A percentile compares a stretch with the other conserved stretches of the same genome.
These are phyloP conservation scores for Solioccasus polychromus DNA, from an alignment of 768 basidiomycete species.

Conservation along the genomic window DNA sequence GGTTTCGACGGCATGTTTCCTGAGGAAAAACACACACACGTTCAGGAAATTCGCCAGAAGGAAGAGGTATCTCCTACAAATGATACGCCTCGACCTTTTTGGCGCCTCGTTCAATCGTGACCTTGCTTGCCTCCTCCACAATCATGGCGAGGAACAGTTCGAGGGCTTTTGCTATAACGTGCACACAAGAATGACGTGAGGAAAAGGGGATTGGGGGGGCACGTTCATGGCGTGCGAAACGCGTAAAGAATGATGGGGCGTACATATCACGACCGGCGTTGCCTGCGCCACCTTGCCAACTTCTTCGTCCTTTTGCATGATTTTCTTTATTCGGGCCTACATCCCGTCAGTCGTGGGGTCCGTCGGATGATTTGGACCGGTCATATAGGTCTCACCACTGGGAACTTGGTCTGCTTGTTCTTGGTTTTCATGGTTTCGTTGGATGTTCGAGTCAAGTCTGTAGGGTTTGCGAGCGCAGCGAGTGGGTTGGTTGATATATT, in stretches of 20 bases:
- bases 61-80: conserved; percentile 60
- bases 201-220: neutral
- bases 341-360: conserved; percentile 9
- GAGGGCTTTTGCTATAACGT: conserved; percentile 81
- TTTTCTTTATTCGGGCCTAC: conserved; percentile 97
- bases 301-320: conserved; percentile 99
- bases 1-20: conserved; percentile 89
- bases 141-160: conserved; percentile 88
- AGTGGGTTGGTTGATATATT: neutral
- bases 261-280: conserved; percentile 95
- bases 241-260: conserved; percentile 34
- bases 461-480: too few species aligned
- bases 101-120: conserved; percentile 72
- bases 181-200: neutral
- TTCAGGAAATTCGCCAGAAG: neutral
- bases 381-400: conserved; percentile 74
- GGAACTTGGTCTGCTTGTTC: conserved; percentile 89
- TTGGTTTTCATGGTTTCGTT: conserved; percentile 73
- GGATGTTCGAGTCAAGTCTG: neutral
- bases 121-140: conserved; percentile 77
- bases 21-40: conserved; percentile 29
- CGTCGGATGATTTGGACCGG: too few species aligned
- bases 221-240: conserved; percentile 13
- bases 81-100: conserved; percentile 93
- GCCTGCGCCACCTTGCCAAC: conserved; percentile 98